phyloP scores from a whole-genome alignment of 139 green algal species.

The Tetraselmis chui region DNA sequence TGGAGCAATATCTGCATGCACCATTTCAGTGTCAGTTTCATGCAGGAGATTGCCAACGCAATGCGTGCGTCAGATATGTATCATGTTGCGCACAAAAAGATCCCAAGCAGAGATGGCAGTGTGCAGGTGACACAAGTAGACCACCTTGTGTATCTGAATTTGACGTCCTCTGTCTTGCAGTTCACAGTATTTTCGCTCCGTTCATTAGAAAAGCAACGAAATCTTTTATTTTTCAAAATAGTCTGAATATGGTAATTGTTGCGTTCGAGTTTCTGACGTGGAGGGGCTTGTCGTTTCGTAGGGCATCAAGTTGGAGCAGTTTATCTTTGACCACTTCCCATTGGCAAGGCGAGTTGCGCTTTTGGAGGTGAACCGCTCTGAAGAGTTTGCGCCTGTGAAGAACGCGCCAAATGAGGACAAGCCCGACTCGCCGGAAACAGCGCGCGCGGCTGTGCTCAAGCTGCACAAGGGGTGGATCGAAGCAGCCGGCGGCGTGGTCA shows the following conservation, averaged over 20 bases:
- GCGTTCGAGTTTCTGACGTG: too few relatives aligned
- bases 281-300: too few relatives aligned
- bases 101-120: constrained; percentile 50
- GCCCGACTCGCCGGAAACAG: constrained; percentile 78
- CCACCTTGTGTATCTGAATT: too few relatives aligned
- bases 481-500: constrained; percentile 30
- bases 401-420: constrained; percentile 56
- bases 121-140: constrained; percentile 25
- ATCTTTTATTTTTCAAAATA: too few relatives aligned
- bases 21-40: constrained; percentile 77
- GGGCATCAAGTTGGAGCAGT: constrained; percentile 91
- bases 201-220: too few relatives aligned
- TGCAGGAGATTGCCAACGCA: constrained; percentile 36
- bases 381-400: constrained; percentile 88
- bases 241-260: too few relatives aligned
- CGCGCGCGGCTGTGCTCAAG: constrained; percentile 54
- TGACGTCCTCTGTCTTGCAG: too few relatives aligned
- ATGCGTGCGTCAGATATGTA: constrained; percentile 33
- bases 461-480: constrained; percentile 59
- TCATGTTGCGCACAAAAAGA: constrained; percentile 85
- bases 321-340: constrained; percentile 94
- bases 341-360: constrained; percentile 37
- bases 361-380: constrained; percentile 52
- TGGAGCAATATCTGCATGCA: constrained; percentile 97
- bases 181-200: too few relatives aligned